A percentile compares a stretch with the other conserved stretches of the same genome.
phyloP scores from a whole-genome alignment of 768 basidiomycete genomes.

The Pleurotus platypus region DNA sequence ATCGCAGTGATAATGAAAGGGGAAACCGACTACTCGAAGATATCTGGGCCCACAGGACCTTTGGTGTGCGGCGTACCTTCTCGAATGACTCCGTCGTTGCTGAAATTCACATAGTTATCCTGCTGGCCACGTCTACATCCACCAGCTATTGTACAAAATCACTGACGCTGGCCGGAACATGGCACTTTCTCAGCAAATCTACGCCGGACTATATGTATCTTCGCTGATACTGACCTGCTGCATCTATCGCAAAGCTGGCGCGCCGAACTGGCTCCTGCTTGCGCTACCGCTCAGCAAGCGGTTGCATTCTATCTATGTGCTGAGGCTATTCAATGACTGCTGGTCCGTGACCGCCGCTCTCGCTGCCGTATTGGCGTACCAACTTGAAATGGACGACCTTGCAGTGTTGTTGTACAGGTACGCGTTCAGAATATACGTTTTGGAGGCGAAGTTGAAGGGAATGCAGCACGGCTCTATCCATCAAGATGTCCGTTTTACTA shows the following conservation, averaged over 20 bases:
- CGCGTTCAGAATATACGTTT: slow-evolving; percentile 12
- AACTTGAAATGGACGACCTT: slow-evolving; percentile 52
- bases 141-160: slow-evolving; percentile 62
- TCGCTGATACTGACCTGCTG: slow-evolving; percentile 62
- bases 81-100: neutral
- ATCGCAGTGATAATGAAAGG: slow-evolving; percentile 75
- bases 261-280: slow-evolving; percentile 71
- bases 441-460: neutral
- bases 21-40: slow-evolving; percentile 75
- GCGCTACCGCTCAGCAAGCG: slow-evolving; percentile 87
- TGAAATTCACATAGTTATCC: slow-evolving; percentile 66
- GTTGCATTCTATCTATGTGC: slow-evolving; percentile 87
- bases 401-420: slow-evolving; percentile 76
- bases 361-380: slow-evolving; percentile 63
- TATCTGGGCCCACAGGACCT: slow-evolving; percentile 89
- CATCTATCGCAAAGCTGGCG: slow-evolving; percentile 61
- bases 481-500: slow-evolving; percentile 93
- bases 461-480: slow-evolving; percentile 71
- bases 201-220: slow-evolving; percentile 66
- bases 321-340: slow-evolving; percentile 94
- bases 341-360: slow-evolving; percentile 73
- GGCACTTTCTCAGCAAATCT: slow-evolving; percentile 70
- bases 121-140: slow-evolving; percentile 87
- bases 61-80: slow-evolving; percentile 61
- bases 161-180: slow-evolving; percentile 62